phyloP scores from a whole-genome alignment of 2,329 filamentous ascomycete genomes.

The Talaromyces sp. region DNA sequence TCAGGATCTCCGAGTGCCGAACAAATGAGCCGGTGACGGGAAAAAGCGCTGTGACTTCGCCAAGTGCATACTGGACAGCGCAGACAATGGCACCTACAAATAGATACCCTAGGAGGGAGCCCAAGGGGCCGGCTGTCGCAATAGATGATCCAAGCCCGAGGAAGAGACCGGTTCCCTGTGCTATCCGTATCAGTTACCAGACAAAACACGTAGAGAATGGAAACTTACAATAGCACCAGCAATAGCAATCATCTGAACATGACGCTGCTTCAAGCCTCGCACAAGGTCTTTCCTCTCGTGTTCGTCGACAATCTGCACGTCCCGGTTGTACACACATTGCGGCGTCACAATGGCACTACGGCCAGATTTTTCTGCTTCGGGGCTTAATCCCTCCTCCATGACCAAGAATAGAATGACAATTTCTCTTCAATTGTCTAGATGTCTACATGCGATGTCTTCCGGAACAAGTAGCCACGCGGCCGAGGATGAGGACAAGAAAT shows the following conservation, averaged over 20 bases:
- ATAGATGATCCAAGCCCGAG: conserved; percentile 50
- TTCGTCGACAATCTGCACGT: conserved; percentile 20
- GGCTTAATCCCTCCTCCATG: neutral
- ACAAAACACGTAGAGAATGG: too few relatives aligned
- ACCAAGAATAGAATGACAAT: neutral
- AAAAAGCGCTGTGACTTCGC: conserved; percentile 54
- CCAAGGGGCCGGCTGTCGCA: conserved; percentile 46
- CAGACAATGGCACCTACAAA: conserved; percentile 47
- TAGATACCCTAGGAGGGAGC: conserved; percentile 47
- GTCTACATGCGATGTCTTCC: neutral
- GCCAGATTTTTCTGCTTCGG: neutral
- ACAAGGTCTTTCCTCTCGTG: conserved; percentile 46
- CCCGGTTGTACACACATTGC: neutral
- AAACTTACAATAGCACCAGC: conserved; percentile 36
- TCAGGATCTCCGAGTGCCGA: conserved; percentile 50
- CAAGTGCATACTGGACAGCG: conserved; percentile 47
- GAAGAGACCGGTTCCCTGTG: conserved; percentile 47
- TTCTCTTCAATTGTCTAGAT: neutral
- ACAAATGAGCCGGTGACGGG: conserved; percentile 47
- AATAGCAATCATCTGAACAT: conserved; percentile 40
- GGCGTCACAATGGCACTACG: neutral
- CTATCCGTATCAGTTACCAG: neutral
- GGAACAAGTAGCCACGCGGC: neutral
- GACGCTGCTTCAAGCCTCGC: conserved; percentile 38
- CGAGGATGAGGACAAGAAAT: neutral